These are phyloP conservation scores for Corymbia calophylla DNA, from an alignment of 441 rosid genomes.

Conservation along the genomic window DNA sequence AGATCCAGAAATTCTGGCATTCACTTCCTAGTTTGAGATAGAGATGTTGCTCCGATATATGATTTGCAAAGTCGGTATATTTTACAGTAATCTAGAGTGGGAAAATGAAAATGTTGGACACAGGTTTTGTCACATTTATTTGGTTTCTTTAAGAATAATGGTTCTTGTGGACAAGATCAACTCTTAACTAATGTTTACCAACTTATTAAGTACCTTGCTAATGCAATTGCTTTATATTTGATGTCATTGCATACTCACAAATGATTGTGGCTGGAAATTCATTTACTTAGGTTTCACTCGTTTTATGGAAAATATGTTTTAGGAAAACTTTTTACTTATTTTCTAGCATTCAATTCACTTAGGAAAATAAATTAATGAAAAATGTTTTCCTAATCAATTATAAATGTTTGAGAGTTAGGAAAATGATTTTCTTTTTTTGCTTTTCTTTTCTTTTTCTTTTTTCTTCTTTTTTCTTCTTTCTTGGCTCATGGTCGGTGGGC, in stretches of 20 bases:
- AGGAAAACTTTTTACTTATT: neutral
- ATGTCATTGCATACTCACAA: neutral
- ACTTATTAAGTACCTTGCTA: neutral
- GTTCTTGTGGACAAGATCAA: neutral
- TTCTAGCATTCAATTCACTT: accelerated
- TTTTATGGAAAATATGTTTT: too few relatives aligned
- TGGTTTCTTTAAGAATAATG: neutral
- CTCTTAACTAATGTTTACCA: neutral
- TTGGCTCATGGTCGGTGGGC: neutral
- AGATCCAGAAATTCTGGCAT: neutral
- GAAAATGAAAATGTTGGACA: neutral
- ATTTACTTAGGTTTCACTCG: neutral
- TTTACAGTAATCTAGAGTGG: neutral
- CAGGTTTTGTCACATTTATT: neutral
- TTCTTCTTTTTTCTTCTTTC: neutral
- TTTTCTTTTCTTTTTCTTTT: too few relatives aligned
- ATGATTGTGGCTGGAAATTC: neutral
- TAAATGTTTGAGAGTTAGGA: neutral
- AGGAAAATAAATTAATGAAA: too few relatives aligned
- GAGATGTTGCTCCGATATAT: neutral
- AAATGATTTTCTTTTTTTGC: too few relatives aligned
- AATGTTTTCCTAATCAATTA: neutral
- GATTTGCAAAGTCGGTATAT: neutral
- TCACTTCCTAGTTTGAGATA: neutral
- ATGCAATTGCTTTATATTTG: neutral